Evolutionary conservation across 2,329 filamentous ascomycete species (phyloP).

Genomic region (Fusarium proliferatum): DNA sequence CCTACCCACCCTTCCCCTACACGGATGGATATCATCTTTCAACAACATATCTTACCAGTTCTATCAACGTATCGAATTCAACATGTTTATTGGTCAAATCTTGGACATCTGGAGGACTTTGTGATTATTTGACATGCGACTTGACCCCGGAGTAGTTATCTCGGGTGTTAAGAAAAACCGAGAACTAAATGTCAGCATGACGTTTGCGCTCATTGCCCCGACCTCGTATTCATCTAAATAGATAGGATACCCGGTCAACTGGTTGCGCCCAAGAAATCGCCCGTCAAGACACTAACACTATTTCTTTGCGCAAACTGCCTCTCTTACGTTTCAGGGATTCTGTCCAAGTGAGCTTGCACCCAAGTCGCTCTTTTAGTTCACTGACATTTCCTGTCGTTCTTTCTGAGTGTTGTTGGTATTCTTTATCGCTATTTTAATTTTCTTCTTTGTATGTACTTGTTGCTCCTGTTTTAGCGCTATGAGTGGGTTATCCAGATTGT

Average conservation of each 20-base stretch:
- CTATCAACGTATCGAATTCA: background rate
- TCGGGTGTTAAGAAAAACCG: background rate
- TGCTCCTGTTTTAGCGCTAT: background rate
- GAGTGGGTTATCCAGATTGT: background rate
- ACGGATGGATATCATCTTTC: background rate
- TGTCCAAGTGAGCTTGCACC: background rate
- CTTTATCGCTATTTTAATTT: background rate
- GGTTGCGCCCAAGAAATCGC: background rate
- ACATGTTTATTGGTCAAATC: background rate
- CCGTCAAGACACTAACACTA: background rate
- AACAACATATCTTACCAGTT: background rate
- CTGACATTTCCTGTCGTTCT: background rate
- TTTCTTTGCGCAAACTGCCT: background rate
- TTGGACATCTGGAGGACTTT: background rate
- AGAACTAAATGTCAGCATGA: background rate
- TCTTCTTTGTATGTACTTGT: background rate
- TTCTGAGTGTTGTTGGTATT: background rate
- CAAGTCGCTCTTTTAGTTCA: background rate
- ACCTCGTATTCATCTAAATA: background rate
- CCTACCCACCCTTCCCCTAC: no score
- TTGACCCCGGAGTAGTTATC: background rate
- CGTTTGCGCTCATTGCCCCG: background rate
- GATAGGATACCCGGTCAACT: background rate
- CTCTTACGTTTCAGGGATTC: background rate
- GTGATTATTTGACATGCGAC: background rate